Evolutionary conservation across 345 rosid species (phyloP).

Genomic region (Gossypium mustelinum): DNA sequence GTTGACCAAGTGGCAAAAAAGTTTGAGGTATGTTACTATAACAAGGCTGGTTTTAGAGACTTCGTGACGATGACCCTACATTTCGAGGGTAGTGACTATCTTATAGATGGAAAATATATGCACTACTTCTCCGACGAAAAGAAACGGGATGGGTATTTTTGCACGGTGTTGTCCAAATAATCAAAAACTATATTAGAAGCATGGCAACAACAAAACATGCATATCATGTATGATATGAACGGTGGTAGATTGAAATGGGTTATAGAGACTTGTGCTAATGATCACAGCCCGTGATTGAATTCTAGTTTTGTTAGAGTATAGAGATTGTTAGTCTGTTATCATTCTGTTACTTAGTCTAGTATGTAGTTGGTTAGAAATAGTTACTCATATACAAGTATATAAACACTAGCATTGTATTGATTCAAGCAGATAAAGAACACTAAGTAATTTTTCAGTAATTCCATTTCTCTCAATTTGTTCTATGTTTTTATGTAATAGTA

Average conservation of each 20-base stretch:
- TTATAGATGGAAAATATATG: not conserved
- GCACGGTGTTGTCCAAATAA: not conserved
- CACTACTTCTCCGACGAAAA: not conserved
- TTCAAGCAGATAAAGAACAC: too few relatives aligned
- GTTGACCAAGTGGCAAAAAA: not conserved
- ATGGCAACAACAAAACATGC: conserved; percentile 16
- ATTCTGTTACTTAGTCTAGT: too few relatives aligned
- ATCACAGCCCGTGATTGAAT: conserved; percentile 1
- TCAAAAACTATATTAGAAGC: conserved; percentile 3
- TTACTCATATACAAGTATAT: too few relatives aligned
- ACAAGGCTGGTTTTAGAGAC: not conserved
- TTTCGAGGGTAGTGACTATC: conserved; percentile 12
- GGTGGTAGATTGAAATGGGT: not conserved
- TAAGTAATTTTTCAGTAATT: too few relatives aligned
- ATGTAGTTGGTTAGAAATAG: too few relatives aligned
- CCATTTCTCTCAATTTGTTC: too few relatives aligned
- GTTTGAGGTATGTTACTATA: conserved; percentile 6
- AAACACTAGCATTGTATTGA: too few relatives aligned
- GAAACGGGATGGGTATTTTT: not conserved
- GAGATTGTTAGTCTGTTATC: too few relatives aligned
- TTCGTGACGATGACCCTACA: conserved; percentile 5
- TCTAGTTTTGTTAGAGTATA: too few relatives aligned
- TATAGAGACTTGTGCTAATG: conserved; percentile 1
- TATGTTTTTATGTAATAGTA: too few relatives aligned
- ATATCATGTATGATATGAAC: not conserved